These are phyloP conservation scores for Carex scoparia DNA, from an alignment of 176 grass and related monocot species.

Conservation along the genomic window DNA sequence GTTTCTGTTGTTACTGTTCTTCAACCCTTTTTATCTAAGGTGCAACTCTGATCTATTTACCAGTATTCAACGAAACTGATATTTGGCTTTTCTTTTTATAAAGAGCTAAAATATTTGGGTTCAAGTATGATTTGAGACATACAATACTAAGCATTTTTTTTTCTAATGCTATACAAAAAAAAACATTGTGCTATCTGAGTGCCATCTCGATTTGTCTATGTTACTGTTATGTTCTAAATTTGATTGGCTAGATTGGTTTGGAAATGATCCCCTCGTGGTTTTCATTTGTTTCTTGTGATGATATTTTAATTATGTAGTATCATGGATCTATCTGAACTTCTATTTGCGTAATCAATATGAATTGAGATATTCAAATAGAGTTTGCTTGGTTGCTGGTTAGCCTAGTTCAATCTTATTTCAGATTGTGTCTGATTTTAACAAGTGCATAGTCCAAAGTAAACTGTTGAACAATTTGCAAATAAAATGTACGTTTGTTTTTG, in stretches of 20 bases:
- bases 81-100: too few species aligned
- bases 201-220: neutral
- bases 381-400: neutral
- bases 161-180: neutral
- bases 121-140: neutral
- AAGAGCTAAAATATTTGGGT: neutral
- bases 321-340: too few species aligned
- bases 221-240: neutral
- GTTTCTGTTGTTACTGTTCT: slow-evolving; percentile 66
- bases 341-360: neutral
- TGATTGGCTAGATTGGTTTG: neutral
- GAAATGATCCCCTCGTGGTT: neutral
- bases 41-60: slow-evolving; percentile 11
- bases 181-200: neutral
- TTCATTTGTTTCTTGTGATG: too few species aligned
- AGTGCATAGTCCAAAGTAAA: neutral
- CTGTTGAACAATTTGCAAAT: neutral
- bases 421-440: slow-evolving; percentile 10
- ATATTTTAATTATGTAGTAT: too few species aligned
- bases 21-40: slow-evolving; percentile 91
- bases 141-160: neutral
- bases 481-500: slow-evolving; percentile 30
- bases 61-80: neutral
- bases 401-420: neutral
- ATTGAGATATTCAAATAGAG: neutral